Evolutionary conservation across 352 stramenopile genomes (phyloP).

Genomic region (Pythium sukuiense): DNA sequence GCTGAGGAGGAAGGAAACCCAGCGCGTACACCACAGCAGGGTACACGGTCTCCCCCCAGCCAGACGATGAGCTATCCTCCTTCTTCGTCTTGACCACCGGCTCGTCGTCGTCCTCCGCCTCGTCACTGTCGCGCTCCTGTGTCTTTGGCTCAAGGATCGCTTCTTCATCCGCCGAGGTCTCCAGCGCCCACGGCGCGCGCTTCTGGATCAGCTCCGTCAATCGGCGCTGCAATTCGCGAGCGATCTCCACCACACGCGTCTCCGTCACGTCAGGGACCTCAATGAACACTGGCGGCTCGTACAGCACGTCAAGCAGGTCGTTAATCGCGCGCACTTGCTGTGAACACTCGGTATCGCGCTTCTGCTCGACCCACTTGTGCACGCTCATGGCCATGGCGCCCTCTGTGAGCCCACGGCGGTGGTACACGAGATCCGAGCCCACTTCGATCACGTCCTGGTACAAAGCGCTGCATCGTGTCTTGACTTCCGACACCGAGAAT

Average conservation of each 20-base stretch:
- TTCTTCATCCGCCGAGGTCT: slow-evolving; percentile 28
- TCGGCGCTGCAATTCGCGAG: slow-evolving; percentile 41
- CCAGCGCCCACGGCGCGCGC: slow-evolving; percentile 67
- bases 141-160: slow-evolving; percentile 12
- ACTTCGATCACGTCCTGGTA: slow-evolving; percentile 87
- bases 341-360: slow-evolving; percentile 63
- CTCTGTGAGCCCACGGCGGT: slow-evolving; percentile 67
- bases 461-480: slow-evolving; percentile 67
- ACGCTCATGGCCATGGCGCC: slow-evolving; percentile 87
- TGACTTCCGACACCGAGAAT: slow-evolving; percentile 68
- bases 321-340: slow-evolving; percentile 78
- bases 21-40: slow-evolving; percentile 67
- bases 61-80: slow-evolving; percentile 11
- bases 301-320: slow-evolving; percentile 64
- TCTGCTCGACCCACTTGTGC: slow-evolving; percentile 84
- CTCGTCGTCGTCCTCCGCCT: slow-evolving; percentile 14
- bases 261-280: slow-evolving; percentile 62
- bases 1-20: slow-evolving; percentile 55
- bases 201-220: slow-evolving; percentile 46
- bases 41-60: slow-evolving; percentile 65
- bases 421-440: slow-evolving; percentile 85
- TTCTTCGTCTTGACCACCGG: slow-evolving; percentile 12
- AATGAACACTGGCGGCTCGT: slow-evolving; percentile 62
- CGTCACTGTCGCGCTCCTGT: too few relatives aligned
- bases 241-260: slow-evolving; percentile 45